phyloP scores from a whole-genome alignment of 139 green algal species.

The Gonium pectorale region DNA sequence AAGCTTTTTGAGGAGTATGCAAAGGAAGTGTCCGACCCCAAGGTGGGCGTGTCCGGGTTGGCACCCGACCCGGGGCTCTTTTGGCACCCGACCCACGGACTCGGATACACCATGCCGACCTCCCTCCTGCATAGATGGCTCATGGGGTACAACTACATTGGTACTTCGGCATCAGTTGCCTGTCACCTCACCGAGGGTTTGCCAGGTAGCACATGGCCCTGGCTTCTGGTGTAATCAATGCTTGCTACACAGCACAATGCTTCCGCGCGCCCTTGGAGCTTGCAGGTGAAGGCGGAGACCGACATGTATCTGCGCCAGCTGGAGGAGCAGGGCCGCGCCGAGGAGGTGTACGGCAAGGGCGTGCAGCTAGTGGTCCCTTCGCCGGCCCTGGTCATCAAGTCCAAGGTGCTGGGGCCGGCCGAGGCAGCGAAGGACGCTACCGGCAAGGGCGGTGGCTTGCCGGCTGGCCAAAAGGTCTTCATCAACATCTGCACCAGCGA shows the following conservation, averaged over 20 bases:
- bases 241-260: too few species aligned
- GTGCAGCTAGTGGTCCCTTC: conserved; percentile 69
- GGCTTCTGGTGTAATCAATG: too few species aligned
- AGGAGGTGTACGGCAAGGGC: conserved; percentile 77
- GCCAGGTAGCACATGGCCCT: too few species aligned
- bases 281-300: conserved; percentile 71
- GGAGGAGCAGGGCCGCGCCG: conserved; percentile 63
- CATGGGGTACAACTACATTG: too few species aligned
- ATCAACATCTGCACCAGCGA: conserved; percentile 80
- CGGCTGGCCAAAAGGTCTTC: conserved; percentile 56
- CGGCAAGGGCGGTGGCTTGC: neutral
- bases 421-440: neutral
- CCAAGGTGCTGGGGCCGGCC: conserved; percentile 27
- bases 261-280: too few species aligned
- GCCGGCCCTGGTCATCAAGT: conserved; percentile 69
- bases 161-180: too few species aligned
- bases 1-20: conserved; percentile 83
- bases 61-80: too few species aligned
- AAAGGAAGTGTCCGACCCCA: conserved; percentile 77
- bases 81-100: too few species aligned
- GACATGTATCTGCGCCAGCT: conserved; percentile 79
- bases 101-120: too few species aligned
- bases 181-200: too few species aligned
- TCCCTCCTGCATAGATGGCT: too few species aligned
- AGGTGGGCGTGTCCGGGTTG: too few species aligned